Evolutionary conservation across 805 yeast genomes (phyloP), one percentile per base, ranked within the genome.

Genomic region (Pichia thaimueangensis): DNA sequence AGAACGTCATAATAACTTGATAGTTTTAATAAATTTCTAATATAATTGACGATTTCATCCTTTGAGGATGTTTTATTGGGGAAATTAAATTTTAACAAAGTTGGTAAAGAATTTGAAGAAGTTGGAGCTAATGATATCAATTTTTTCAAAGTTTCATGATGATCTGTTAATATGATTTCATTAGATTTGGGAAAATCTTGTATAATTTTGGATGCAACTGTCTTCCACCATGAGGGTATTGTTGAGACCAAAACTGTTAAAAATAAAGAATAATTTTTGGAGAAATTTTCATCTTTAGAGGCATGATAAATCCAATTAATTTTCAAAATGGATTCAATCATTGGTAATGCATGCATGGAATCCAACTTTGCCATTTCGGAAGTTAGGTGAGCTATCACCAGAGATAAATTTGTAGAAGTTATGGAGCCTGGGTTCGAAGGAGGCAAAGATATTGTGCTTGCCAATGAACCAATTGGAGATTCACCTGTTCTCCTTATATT

Each of bases 181-280:
- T 46, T 27, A 8, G 46, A 41, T 30, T 48, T 51, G 8, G 58
- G 63, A 53, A 91, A 84, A 53, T 80, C 87, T 16, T 69, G 53
- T 10, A 88, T 73, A n/a, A 91, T 62, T 45, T 76, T 73, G 46
- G 71, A 67, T 17, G 85, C 79, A n/a, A 91, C 86, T 45, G 86
- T 94, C 48, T 76, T 74, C 77, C 93, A 80, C 86, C 95, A 91
- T 60, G 80, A 86, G 7, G 97, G 97, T 47, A 81, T 71, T 35
- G 91, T 83, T 4, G 95, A 82, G 30, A 89, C 85, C 41, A 91
- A 70, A 22, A 89, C 85, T 35, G 78, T 72, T 35, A 86, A 64
- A 60, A 93, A 93, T 34, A 78, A 80, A 36, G 82, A 72, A 61
- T 84, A 88, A 36, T 70, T 65, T 37, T 69, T 65, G 21, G 76